Evolutionary conservation across 1,284 basidiomycete genomes (phyloP).

Genomic region (Ustilago sp.): DNA sequence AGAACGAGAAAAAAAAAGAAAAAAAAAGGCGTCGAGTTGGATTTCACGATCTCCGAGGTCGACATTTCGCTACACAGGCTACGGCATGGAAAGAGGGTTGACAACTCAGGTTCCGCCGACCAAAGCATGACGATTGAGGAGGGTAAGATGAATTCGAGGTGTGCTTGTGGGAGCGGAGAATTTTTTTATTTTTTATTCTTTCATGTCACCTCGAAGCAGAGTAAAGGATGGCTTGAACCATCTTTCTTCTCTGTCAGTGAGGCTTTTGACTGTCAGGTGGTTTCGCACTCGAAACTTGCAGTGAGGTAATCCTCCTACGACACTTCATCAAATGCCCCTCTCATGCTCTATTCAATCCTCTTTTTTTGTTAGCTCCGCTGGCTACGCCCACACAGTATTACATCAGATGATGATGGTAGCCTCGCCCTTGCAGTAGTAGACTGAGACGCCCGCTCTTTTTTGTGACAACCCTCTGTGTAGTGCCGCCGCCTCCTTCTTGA

Average conservation of each 20-base stretch:
- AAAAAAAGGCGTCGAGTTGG: neutral
- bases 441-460: neutral
- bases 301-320: slow-evolving; percentile 22
- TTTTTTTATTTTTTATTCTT: neutral
- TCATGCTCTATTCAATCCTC: neutral
- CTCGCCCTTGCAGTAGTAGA: neutral
- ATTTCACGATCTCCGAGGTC: neutral
- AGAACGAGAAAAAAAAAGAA: no score
- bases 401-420: neutral
- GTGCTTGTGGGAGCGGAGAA: neutral
- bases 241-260: neutral
- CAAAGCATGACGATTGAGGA: neutral
- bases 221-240: slow-evolving; percentile 1
- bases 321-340: neutral
- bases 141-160: neutral
- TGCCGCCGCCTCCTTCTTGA: neutral
- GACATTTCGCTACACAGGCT: neutral
- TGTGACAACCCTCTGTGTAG: neutral
- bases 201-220: neutral
- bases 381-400: slow-evolving; percentile 4
- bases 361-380: neutral
- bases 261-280: slow-evolving; percentile 19
- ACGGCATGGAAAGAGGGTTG: neutral
- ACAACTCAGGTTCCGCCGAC: neutral
- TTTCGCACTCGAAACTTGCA: neutral